These are phyloP conservation scores for Boletus vermiculosoides DNA, from an alignment of 768 basidiomycete genomes.

Conservation along the genomic window DNA sequence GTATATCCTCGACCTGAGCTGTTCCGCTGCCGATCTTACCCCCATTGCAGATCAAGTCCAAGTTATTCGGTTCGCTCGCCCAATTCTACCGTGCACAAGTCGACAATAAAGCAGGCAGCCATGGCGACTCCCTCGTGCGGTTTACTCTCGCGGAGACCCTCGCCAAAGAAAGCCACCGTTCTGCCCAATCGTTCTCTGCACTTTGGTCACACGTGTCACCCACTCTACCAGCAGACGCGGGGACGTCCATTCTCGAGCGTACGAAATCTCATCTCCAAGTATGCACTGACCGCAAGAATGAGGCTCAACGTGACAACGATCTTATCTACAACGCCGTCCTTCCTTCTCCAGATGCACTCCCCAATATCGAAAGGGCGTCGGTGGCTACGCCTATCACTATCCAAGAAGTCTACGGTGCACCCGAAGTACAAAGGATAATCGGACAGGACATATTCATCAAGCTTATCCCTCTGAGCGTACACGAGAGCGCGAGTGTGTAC, in stretches of 20 bases:
- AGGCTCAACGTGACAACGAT: slow-evolving; percentile 89
- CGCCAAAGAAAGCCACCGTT: slow-evolving; percentile 80
- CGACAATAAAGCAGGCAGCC: slow-evolving; percentile 71
- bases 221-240: slow-evolving; percentile 85
- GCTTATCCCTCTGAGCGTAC: slow-evolving; percentile 89
- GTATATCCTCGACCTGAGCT: slow-evolving; percentile 36
- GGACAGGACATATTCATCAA: slow-evolving; percentile 87
- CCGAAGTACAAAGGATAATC: slow-evolving; percentile 93
- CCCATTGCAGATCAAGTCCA: slow-evolving; percentile 74
- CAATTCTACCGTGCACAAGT: slow-evolving; percentile 85
- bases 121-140: slow-evolving; percentile 84
- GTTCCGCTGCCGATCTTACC: slow-evolving; percentile 1
- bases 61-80: slow-evolving; percentile 81
- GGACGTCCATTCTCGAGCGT: slow-evolving; percentile 73
- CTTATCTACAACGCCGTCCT: slow-evolving; percentile 94
- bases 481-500: slow-evolving; percentile 94
- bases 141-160: slow-evolving; percentile 71
- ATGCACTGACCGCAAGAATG: slow-evolving; percentile 69
- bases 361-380: slow-evolving; percentile 75
- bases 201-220: slow-evolving; percentile 74
- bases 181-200: slow-evolving; percentile 65
- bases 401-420: slow-evolving; percentile 88
- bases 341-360: slow-evolving; percentile 74
- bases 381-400: slow-evolving; percentile 88
- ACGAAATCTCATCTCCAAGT: slow-evolving; percentile 80